A percentile compares a stretch with the other conserved stretches of the same genome.
Evolutionary conservation across 306 rosid genomes (phyloP).

Genomic region (Lathyrus oleraceus): DNA sequence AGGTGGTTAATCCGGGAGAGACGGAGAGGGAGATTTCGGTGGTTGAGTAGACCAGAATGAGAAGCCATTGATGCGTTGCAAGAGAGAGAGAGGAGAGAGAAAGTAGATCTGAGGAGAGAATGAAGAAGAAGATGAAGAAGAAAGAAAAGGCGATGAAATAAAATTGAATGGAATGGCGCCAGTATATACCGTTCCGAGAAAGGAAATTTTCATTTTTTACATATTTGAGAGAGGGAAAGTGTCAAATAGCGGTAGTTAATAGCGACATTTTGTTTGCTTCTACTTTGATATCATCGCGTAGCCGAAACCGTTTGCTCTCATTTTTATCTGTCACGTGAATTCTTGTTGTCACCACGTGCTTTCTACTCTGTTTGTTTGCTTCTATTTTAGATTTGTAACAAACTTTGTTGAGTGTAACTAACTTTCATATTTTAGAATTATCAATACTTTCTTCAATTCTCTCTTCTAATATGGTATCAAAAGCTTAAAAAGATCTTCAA

Average conservation of each 20-base stretch:
- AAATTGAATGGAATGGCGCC: slow-evolving; percentile 7
- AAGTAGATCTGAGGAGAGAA: slow-evolving; percentile 45
- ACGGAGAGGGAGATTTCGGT: slow-evolving; percentile 32
- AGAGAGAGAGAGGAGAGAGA: slow-evolving; percentile 15
- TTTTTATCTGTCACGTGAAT: slow-evolving; percentile 1
- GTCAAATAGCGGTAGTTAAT: slow-evolving; percentile 29
- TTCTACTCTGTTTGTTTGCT: not conserved
- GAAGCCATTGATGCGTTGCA: slow-evolving; percentile 45
- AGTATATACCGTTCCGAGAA: slow-evolving; percentile 26
- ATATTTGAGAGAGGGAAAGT: slow-evolving; percentile 5
- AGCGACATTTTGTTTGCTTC: slow-evolving; percentile 19
- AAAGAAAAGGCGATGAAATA: not conserved
- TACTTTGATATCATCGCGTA: slow-evolving; percentile 45
- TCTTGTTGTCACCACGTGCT: not conserved
- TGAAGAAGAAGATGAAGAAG: not conserved
- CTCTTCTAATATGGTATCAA: no score
- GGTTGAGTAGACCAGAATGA: slow-evolving; percentile 34
- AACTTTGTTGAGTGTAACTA: no score
- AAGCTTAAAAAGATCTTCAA: no score
- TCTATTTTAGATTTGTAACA: no score
- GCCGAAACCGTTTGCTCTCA: slow-evolving; percentile 24
- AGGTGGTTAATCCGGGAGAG: slow-evolving; percentile 31
- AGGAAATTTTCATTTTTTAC: not conserved
- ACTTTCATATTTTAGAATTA: no score
- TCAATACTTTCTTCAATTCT: no score